These are phyloP conservation scores for Fraxinus angustifolia DNA, from an alignment of 305 asterid species.

Conservation along the genomic window DNA sequence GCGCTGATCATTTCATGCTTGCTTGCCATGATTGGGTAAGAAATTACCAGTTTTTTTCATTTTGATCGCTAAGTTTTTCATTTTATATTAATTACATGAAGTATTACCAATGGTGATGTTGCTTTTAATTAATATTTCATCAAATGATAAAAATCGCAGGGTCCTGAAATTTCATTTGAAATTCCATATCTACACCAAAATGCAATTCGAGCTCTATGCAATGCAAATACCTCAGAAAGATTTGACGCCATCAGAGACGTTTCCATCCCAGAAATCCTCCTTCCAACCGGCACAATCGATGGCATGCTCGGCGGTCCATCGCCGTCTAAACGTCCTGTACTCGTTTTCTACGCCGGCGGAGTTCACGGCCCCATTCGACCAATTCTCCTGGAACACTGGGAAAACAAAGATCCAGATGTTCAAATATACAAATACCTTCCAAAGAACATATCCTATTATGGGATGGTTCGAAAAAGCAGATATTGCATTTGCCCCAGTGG, in stretches of 20 bases:
- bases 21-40: conserved; percentile 82
- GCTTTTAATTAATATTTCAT: neutral
- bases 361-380: conserved; percentile 76
- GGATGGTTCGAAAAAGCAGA: conserved; percentile 56
- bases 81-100: neutral
- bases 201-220: conserved; percentile 67
- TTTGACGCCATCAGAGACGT: conserved; percentile 61
- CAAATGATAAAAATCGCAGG: conserved; percentile 26
- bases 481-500: conserved; percentile 80
- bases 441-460: conserved; percentile 44
- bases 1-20: conserved; percentile 75
- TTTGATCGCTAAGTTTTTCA: neutral
- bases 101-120: neutral
- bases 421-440: conserved; percentile 53
- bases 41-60: neutral
- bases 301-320: conserved; percentile 64
- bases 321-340: conserved; percentile 46
- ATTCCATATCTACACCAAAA: conserved; percentile 48
- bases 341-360: conserved; percentile 69
- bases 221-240: conserved; percentile 66
- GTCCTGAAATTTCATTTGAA: conserved; percentile 61
- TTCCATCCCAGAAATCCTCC: conserved; percentile 63
- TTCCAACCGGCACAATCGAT: conserved; percentile 43
- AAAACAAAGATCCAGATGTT: conserved; percentile 55
- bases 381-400: conserved; percentile 64